A percentile compares a stretch with the other conserved stretches of the same genome.
Conservation (phyloP, 306 rosid genomes). For the Lathyrus oleraceus region DNA sequence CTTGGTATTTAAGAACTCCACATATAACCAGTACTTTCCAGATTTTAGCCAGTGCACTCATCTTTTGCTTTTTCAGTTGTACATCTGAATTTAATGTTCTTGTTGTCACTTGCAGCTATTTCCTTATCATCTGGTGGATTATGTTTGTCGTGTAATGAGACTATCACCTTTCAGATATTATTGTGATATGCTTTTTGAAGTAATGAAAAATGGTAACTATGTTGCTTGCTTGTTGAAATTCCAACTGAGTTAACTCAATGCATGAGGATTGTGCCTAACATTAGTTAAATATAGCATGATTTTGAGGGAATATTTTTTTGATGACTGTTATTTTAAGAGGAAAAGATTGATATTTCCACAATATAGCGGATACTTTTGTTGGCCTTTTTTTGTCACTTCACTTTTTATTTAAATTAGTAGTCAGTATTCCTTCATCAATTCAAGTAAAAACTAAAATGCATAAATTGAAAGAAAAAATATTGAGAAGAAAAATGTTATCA, state of each 20-base stretch:
- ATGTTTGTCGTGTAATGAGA: constrained; percentile 94
- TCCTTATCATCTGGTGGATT: constrained; percentile 89
- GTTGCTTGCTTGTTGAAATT: constrained; percentile 36
- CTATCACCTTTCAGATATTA: constrained; percentile 92
- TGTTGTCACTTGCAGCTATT: constrained; percentile 71
- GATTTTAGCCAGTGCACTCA: neutral
- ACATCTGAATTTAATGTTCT: constrained; percentile 41
- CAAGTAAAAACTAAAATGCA: no score
- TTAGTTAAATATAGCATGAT: constrained; percentile 13
- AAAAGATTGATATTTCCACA: neutral
- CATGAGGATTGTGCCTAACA: constrained; percentile 31
- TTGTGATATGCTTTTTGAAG: constrained; percentile 93
- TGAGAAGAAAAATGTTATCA: no score
- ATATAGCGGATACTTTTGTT: no score
- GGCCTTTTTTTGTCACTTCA: no score
- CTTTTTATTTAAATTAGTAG: no score
- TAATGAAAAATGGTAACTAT: constrained; percentile 84
- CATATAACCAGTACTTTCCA: neutral
- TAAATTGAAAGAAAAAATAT: no score
- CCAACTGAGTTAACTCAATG: constrained; percentile 20
- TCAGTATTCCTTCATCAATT: no score
- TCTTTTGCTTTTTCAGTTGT: constrained; percentile 29
- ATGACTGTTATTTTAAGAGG: neutral
- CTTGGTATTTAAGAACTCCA: constrained; percentile 19
- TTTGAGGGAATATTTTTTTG: neutral